Percentiles rank a stretch among this genome's conserved stretches.
phyloP scores from a whole-genome alignment of 805 yeast species.

The Candida broadrunensis region DNA sequence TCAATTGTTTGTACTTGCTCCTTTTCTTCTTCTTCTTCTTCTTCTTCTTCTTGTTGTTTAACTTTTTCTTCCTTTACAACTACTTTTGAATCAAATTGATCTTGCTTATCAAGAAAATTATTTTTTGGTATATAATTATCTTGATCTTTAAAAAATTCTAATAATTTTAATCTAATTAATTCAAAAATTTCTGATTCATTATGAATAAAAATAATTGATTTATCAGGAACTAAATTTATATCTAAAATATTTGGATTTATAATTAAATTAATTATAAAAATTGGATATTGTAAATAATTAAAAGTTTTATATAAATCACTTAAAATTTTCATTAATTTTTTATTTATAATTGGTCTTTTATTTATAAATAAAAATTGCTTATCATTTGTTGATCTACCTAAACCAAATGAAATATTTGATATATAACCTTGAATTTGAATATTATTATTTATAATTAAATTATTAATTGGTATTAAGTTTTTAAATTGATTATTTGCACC shows the following conservation, averaged over 20 bases:
- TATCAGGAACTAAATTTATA: slow-evolving; percentile 90
- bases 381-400: slow-evolving; percentile 62
- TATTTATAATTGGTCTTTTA: slow-evolving; percentile 66
- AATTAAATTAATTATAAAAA: slow-evolving; percentile 57
- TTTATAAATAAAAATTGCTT: slow-evolving; percentile 77
- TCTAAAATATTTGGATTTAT: slow-evolving; percentile 59
- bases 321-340: slow-evolving; percentile 52
- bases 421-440: slow-evolving; percentile 56
- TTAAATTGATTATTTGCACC: slow-evolving; percentile 55
- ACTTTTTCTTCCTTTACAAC: not conserved
- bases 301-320: slow-evolving; percentile 73
- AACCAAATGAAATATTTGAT: slow-evolving; percentile 77
- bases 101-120: not conserved
- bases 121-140: slow-evolving; percentile 24
- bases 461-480: slow-evolving; percentile 50
- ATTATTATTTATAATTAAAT: slow-evolving; percentile 33
- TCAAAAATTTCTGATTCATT: slow-evolving; percentile 62
- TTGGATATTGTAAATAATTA: slow-evolving; percentile 74
- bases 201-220: slow-evolving; percentile 66
- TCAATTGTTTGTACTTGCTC: not conserved
- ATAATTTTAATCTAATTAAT: slow-evolving; percentile 49
- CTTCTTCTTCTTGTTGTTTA: slow-evolving; percentile 1
- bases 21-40: slow-evolving; percentile 1
- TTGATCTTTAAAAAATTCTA: slow-evolving; percentile 41
- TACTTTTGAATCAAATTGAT: not conserved